Evolutionary conservation across 106 monocot genomes (phyloP).

Genomic region (Posidonia australis): DNA sequence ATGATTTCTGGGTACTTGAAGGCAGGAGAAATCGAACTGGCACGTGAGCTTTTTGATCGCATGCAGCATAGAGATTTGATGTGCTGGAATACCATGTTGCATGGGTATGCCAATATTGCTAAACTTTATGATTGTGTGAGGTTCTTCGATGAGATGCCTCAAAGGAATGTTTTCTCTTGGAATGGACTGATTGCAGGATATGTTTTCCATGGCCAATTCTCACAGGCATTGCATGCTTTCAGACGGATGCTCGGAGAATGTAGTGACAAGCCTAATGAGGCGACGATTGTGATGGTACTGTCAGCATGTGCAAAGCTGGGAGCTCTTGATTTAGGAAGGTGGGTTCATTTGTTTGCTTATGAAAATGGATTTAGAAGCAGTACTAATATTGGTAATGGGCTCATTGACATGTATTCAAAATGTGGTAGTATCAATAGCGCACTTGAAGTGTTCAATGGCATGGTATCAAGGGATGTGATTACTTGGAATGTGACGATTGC

Average conservation of each 20-base stretch:
- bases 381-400: conserved; percentile 28
- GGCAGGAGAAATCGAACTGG: conserved; percentile 26
- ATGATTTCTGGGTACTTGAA: conserved; percentile 37
- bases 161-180: conserved; percentile 60
- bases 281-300: conserved; percentile 31
- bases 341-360: conserved; percentile 38
- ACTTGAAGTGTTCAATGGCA: conserved; percentile 18
- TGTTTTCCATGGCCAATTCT: conserved; percentile 10
- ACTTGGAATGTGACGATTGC: conserved; percentile 45
- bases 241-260: conserved; percentile 21
- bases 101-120: conserved; percentile 24
- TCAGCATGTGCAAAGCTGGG: conserved; percentile 44
- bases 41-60: conserved; percentile 29
- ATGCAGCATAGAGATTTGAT: conserved; percentile 42
- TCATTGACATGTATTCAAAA: conserved; percentile 64
- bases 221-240: conserved; percentile 25
- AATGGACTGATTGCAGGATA: conserved; percentile 46
- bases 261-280: conserved; percentile 36
- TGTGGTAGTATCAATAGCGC: conserved; percentile 53
- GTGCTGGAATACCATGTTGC: conserved; percentile 54
- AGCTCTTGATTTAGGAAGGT: conserved; percentile 27
- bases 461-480: conserved; percentile 33
- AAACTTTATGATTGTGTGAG: conserved; percentile 30
- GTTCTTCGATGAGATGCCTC: conserved; percentile 43
- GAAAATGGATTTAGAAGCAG: conserved; percentile 18